phyloP scores from a whole-genome alignment of 2,329 filamentous ascomycete species.

The Neopestalotiopsis sp. region DNA sequence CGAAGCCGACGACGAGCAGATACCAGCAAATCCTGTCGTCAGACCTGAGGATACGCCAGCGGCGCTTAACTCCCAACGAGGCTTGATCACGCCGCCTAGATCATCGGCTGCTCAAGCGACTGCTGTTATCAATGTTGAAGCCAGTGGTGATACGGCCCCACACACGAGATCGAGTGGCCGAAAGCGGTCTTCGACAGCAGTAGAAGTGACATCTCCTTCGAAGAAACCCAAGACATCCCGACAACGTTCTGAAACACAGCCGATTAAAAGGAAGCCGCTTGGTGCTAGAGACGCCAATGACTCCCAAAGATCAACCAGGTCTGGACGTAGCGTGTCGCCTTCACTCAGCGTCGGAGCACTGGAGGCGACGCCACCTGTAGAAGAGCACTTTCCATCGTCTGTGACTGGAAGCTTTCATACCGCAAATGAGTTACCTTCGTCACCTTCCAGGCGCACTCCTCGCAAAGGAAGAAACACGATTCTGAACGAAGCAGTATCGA shows the following conservation, averaged over 20 bases:
- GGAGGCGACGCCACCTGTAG: background rate
- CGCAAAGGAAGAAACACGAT: background rate
- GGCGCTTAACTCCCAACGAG: background rate
- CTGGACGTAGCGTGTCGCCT: background rate
- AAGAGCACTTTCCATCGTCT: background rate
- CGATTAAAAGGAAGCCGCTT: background rate
- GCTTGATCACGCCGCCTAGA: slow-evolving; percentile 7
- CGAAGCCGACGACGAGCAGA: background rate
- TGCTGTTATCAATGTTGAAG: too few relatives aligned
- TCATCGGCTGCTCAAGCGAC: background rate
- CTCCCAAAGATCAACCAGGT: slow-evolving; percentile 9
- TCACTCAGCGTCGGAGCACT: background rate
- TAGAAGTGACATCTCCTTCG: background rate
- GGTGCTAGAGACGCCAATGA: slow-evolving; percentile 9
- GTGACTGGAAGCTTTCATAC: slow-evolving; percentile 41
- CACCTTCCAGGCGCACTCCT: slow-evolving; percentile 22
- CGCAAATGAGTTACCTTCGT: slow-evolving; percentile 25
- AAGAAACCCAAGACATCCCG: background rate
- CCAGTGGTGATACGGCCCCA: background rate
- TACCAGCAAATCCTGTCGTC: background rate
- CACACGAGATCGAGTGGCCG: background rate
- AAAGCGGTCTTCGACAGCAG: background rate
- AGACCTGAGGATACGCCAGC: background rate
- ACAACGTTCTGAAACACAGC: too few relatives aligned
- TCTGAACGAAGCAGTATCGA: background rate